Evolutionary conservation across 805 yeast genomes (phyloP).

Genomic region (Candida xiaguanensis): DNA sequence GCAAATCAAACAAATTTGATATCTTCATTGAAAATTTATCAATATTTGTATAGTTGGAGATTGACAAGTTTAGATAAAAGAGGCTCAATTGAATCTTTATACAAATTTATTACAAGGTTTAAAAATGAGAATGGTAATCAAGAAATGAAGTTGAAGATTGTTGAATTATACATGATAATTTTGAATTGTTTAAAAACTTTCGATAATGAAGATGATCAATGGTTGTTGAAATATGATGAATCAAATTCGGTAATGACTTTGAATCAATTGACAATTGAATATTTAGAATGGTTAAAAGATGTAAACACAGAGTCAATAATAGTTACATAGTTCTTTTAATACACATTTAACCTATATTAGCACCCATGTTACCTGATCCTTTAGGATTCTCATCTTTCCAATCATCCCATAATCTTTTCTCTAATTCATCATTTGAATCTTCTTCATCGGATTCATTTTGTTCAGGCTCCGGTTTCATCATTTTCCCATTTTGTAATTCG

Average conservation of each 20-base stretch:
- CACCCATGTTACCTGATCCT: slow-evolving; percentile 85
- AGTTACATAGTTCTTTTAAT: background rate
- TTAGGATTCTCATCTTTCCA: slow-evolving; percentile 80
- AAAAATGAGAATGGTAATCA: slow-evolving; percentile 18
- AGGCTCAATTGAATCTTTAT: slow-evolving; percentile 38
- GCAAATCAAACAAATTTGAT: slow-evolving; percentile 30
- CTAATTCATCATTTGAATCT: slow-evolving; percentile 56
- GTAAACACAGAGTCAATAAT: slow-evolving; percentile 10
- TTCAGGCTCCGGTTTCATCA: slow-evolving; percentile 48
- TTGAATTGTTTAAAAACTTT: slow-evolving; percentile 36
- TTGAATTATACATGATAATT: slow-evolving; percentile 40
- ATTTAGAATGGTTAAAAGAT: slow-evolving; percentile 32
- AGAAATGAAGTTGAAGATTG: slow-evolving; percentile 33
- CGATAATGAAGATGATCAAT: slow-evolving; percentile 26
- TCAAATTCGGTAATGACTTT: slow-evolving; percentile 18
- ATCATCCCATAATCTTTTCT: slow-evolving; percentile 88
- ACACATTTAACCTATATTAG: slow-evolving; percentile 32
- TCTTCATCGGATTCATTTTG: slow-evolving; percentile 56
- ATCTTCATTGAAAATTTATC: slow-evolving; percentile 30
- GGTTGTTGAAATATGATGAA: slow-evolving; percentile 25
- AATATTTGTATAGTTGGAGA: slow-evolving; percentile 41
- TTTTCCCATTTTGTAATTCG: slow-evolving; percentile 82
- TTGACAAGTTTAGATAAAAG: slow-evolving; percentile 28
- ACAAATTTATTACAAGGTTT: slow-evolving; percentile 34
- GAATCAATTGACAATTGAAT: slow-evolving; percentile 29